These are phyloP conservation scores for Pythium myriotylum DNA, from an alignment of 352 stramenopile genomes.

Conservation along the genomic window DNA sequence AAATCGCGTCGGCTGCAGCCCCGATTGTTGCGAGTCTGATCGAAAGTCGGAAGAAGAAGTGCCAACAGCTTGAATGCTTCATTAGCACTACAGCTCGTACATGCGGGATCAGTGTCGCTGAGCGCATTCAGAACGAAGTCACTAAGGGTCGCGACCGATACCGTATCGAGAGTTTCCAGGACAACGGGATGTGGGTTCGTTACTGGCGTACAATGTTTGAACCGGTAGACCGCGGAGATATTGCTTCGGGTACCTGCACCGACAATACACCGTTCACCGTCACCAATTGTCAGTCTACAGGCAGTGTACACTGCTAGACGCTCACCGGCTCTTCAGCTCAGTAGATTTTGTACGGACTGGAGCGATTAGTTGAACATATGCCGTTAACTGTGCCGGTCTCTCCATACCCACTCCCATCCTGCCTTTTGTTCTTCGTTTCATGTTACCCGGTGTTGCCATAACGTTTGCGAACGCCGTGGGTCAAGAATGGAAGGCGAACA, in stretches of 20 bases:
- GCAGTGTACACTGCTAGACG: slow-evolving; percentile 9
- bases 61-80: slow-evolving; percentile 9
- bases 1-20: background rate
- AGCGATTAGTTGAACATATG: no score
- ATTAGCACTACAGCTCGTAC: background rate
- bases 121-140: slow-evolving; percentile 6
- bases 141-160: slow-evolving; percentile 8
- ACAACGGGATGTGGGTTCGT: slow-evolving; percentile 13
- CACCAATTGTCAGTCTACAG: slow-evolving; percentile 7
- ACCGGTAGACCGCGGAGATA: slow-evolving; percentile 8
- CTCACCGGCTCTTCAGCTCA: no score
- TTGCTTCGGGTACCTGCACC: slow-evolving; percentile 9
- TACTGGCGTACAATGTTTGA: slow-evolving; percentile 22
- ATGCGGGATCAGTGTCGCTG: slow-evolving; percentile 2
- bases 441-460: no score
- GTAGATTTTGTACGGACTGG: no score
- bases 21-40: background rate
- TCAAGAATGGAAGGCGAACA: no score
- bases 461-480: no score
- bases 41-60: slow-evolving; percentile 1
- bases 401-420: no score
- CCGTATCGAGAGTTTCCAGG: slow-evolving; percentile 1
- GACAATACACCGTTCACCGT: slow-evolving; percentile 4
- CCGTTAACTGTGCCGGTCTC: no score
- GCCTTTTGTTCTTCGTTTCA: no score